These are phyloP conservation scores for Microcyclospora tardicrescens DNA, from an alignment of 2,329 filamentous ascomycete species.

Conservation along the genomic window DNA sequence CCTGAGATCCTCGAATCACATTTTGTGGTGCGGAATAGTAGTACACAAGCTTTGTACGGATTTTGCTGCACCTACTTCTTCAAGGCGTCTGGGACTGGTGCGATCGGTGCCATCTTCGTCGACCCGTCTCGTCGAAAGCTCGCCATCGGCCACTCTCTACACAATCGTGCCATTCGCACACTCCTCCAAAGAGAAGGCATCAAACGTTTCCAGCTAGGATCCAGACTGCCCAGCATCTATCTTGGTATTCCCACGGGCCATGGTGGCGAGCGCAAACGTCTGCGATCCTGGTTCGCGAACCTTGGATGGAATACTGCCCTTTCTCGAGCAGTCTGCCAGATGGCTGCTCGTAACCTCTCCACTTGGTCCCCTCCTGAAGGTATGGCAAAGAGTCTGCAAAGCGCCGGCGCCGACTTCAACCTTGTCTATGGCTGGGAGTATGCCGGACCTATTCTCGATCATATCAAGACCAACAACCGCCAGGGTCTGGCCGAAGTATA, in stretches of 20 bases:
- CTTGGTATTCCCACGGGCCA: constrained; percentile 67
- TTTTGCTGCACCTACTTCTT: constrained; percentile 84
- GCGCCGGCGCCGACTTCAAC: constrained; percentile 65
- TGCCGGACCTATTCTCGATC: constrained; percentile 57
- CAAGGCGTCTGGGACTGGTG: constrained; percentile 54
- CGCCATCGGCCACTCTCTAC: constrained; percentile 80
- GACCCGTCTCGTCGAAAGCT: constrained; percentile 75
- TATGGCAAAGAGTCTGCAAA: constrained; percentile 58
- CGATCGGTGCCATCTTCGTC: constrained; percentile 78
- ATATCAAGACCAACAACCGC: constrained; percentile 60
- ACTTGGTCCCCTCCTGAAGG: constrained; percentile 67
- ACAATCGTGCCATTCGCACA: constrained; percentile 68
- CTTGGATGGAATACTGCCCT: constrained; percentile 71
- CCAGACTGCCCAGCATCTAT: constrained; percentile 71
- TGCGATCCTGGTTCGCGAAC: constrained; percentile 75
- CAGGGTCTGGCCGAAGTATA: constrained; percentile 72
- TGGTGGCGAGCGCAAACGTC: constrained; percentile 43
- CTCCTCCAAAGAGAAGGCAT: constrained; percentile 59
- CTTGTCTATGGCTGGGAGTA: constrained; percentile 71
- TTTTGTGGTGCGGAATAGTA: constrained; percentile 88
- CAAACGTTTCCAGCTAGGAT: constrained; percentile 70
- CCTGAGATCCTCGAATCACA: constrained; percentile 65
- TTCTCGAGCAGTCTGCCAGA: constrained; percentile 52
- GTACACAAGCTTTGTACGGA: constrained; percentile 78
- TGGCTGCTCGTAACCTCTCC: constrained; percentile 59